These are phyloP conservation scores for Euphrasia confusa DNA, from an alignment of 257 asterid species.

Conservation along the genomic window DNA sequence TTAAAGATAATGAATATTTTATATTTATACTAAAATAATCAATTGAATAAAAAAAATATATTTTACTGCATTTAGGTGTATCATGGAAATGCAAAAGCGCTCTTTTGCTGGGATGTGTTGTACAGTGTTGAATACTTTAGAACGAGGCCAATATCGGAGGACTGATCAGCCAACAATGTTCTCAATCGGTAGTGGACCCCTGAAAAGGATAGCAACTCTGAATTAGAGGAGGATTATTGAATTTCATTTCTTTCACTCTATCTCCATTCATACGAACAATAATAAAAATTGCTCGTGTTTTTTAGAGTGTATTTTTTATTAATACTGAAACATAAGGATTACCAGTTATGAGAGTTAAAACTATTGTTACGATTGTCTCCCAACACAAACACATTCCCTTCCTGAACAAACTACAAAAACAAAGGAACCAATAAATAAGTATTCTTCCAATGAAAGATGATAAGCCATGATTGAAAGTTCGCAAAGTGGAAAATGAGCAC, in stretches of 20 bases:
- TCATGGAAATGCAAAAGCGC: constrained; percentile 42
- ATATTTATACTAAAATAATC: too few relatives aligned
- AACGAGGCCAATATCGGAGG: constrained; percentile 78
- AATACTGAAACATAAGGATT: constrained; percentile 4
- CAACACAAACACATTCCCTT: constrained; percentile 82
- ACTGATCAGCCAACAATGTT: constrained; percentile 63
- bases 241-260: neutral
- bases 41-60: too few relatives aligned
- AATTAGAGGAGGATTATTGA: constrained; percentile 5
- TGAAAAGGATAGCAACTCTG: constrained; percentile 20
- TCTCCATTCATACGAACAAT: neutral
- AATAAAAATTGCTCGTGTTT: neutral
- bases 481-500: constrained; percentile 10
- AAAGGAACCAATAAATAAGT: constrained; percentile 16
- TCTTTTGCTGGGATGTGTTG: constrained; percentile 31
- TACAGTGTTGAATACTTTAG: constrained; percentile 55
- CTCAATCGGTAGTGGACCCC: constrained; percentile 75
- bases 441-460: constrained; percentile 12
- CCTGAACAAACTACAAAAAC: constrained; percentile 72
- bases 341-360: constrained; percentile 89
- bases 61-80: too few relatives aligned
- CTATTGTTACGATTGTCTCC: constrained; percentile 98
- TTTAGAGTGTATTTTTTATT: neutral
- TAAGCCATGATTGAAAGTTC: constrained; percentile 4
- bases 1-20: too few relatives aligned